Percentiles rank a stretch among this genome's conserved stretches.
phyloP scores from a whole-genome alignment of 2,329 filamentous ascomycete species.

The Zalaria sp. region DNA sequence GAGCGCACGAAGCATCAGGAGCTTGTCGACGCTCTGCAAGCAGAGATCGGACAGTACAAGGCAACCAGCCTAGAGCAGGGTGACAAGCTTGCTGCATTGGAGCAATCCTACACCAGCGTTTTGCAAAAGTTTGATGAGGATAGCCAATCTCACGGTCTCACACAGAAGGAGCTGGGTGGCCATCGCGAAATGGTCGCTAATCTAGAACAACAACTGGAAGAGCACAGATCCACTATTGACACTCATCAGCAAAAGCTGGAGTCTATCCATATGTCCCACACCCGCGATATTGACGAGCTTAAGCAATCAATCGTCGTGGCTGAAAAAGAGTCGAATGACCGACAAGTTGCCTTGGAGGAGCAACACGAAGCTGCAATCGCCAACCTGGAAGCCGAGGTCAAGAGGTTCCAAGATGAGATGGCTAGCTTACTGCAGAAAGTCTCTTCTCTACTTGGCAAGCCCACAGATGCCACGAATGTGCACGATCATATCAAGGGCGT shows the following conservation, averaged over 20 bases:
- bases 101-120: constrained; percentile 54
- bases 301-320: constrained; percentile 38
- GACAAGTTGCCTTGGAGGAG: constrained; percentile 20
- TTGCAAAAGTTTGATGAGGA: constrained; percentile 55
- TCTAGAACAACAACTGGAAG: constrained; percentile 41
- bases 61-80: constrained; percentile 54
- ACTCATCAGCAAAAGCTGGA: constrained; percentile 40
- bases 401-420: constrained; percentile 43
- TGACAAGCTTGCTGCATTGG: constrained; percentile 57
- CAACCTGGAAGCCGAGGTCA: constrained; percentile 45
- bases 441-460: constrained; percentile 50
- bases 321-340: constrained; percentile 17
- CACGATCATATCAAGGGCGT: constrained; percentile 28
- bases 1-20: constrained; percentile 34
- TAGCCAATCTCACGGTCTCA: constrained; percentile 43
- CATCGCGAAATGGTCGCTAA: constrained; percentile 38
- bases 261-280: constrained; percentile 39
- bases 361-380: constrained; percentile 16
- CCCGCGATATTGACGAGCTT: constrained; percentile 44
- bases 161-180: constrained; percentile 36
- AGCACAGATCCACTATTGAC: constrained; percentile 40
- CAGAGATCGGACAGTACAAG: constrained; percentile 72
- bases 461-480: constrained; percentile 30
- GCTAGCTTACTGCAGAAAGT: constrained; percentile 47
- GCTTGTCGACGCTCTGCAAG: constrained; percentile 45